phyloP scores from a whole-genome alignment of 2,329 filamentous ascomycete species.

The Coniochaeta ligniaria region DNA sequence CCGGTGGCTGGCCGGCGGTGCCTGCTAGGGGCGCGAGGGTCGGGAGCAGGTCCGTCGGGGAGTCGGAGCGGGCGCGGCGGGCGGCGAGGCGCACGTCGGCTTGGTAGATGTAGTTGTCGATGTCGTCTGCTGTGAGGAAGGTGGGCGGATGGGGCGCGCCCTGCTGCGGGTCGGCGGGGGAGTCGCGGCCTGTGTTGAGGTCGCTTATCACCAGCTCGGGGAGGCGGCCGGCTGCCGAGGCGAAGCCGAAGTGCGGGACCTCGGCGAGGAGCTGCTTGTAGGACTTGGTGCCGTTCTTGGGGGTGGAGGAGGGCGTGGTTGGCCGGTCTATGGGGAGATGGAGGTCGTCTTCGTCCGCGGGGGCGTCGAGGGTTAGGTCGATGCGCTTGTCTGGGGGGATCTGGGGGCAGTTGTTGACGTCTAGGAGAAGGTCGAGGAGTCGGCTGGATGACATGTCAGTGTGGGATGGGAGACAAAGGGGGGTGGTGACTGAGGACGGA shows the following conservation, averaged over 20 bases:
- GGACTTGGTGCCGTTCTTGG: slow-evolving; percentile 37
- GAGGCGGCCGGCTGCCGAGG: slow-evolving; percentile 54
- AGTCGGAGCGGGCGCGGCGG: neutral
- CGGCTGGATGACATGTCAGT: slow-evolving; percentile 48
- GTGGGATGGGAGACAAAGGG: no score
- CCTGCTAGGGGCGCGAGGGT: slow-evolving; percentile 43
- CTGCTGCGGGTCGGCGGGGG: slow-evolving; percentile 35
- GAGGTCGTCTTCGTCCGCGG: slow-evolving; percentile 46
- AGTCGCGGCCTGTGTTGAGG: slow-evolving; percentile 32
- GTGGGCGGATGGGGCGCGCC: slow-evolving; percentile 51
- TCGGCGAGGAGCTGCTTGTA: slow-evolving; percentile 42
- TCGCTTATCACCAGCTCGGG: slow-evolving; percentile 44
- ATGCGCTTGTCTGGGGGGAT: slow-evolving; percentile 69
- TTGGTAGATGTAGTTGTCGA: slow-evolving; percentile 66
- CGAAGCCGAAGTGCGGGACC: slow-evolving; percentile 44
- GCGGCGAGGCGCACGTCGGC: slow-evolving; percentile 44
- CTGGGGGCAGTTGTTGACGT: slow-evolving; percentile 79
- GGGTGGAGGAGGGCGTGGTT: slow-evolving; percentile 45
- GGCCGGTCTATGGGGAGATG: slow-evolving; percentile 73
- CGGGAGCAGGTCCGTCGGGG: slow-evolving; percentile 25
- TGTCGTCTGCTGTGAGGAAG: slow-evolving; percentile 62
- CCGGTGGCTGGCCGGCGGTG: slow-evolving; percentile 22
- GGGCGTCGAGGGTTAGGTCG: slow-evolving; percentile 52
- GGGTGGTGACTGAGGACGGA: slow-evolving; percentile 4
- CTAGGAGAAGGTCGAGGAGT: slow-evolving; percentile 78